Conservation (phyloP, 106 monocot genomes). For the Allium sativum region DNA sequence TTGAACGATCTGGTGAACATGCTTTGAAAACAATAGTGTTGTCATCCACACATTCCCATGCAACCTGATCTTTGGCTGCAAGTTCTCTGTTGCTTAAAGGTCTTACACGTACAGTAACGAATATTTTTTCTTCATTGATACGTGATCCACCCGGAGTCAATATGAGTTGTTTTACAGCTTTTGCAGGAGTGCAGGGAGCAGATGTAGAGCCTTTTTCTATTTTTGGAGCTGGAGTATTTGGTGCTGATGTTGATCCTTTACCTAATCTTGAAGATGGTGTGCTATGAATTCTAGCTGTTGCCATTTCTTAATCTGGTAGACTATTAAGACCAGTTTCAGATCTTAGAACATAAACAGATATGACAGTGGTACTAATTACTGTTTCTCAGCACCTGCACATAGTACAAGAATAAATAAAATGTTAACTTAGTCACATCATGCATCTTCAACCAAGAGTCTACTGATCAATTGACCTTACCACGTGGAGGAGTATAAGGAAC, state of each 20-base stretch:
- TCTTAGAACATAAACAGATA: too few species aligned
- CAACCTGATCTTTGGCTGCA: conserved; percentile 53
- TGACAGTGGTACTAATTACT: too few species aligned
- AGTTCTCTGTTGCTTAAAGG: conserved; percentile 74
- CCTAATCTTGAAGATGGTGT: conserved; percentile 64
- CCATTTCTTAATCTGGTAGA: conserved; percentile 11
- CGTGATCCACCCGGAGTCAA: conserved; percentile 47
- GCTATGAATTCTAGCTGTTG: conserved; percentile 19
- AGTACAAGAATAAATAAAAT: too few species aligned
- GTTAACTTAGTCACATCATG: too few species aligned
- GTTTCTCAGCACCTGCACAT: too few species aligned
- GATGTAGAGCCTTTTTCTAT: conserved; percentile 44
- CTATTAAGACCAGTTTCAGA: too few species aligned
- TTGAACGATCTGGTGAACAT: conserved; percentile 44
- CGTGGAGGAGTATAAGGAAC: too few species aligned
- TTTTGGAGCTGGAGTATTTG: conserved; percentile 68
- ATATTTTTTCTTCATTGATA: conserved; percentile 83
- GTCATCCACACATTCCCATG: conserved; percentile 75
- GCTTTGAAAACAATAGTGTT: conserved; percentile 55
- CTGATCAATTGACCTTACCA: too few species aligned
- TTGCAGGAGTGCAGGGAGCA: conserved; percentile 60
- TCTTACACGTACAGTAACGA: conserved; percentile 82
- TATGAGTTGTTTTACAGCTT: conserved; percentile 43
- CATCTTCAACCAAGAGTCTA: too few species aligned
- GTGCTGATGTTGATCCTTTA: conserved; percentile 34